Conservation (phyloP, 202 grass and related monocot species). For the Elaeis oleifera region DNA sequence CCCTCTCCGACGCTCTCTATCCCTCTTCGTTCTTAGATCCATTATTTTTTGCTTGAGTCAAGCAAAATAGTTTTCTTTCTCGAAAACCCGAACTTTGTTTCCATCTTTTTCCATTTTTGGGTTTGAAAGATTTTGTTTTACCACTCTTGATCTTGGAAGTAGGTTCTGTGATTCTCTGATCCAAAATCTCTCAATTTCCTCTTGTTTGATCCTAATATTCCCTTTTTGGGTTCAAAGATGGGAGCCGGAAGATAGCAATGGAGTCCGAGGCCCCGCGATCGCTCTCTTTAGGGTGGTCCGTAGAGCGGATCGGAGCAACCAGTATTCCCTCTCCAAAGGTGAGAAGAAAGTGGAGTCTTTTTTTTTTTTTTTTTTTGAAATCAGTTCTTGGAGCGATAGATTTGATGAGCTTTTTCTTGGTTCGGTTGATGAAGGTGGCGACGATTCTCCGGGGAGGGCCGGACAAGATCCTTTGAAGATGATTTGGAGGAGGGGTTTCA, state of each 20-base stretch:
- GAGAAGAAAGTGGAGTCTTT: neutral
- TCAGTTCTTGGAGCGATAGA: slow-evolving; percentile 1
- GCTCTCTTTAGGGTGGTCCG: slow-evolving; percentile 19
- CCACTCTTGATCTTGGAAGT: no score
- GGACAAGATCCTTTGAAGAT: slow-evolving; percentile 28
- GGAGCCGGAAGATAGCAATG: slow-evolving; percentile 18
- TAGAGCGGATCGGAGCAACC: slow-evolving; percentile 25
- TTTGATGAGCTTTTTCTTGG: neutral
- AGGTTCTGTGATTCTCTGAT: no score
- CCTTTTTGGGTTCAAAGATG: neutral
- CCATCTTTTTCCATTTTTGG: no score
- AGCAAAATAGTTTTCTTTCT: no score
- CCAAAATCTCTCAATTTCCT: no score
- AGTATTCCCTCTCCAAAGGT: slow-evolving; percentile 18
- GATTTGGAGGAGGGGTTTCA: slow-evolving; percentile 55
- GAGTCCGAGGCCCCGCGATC: slow-evolving; percentile 29
- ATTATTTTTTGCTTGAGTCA: no score
- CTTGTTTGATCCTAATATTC: no score
- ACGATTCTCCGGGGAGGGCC: neutral
- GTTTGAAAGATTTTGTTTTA: no score
- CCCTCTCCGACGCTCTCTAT: no score
- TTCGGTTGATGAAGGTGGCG: slow-evolving; percentile 15
- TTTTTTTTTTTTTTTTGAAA: neutral
- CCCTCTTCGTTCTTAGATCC: no score
- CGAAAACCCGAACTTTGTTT: no score